A percentile compares a stretch with the other conserved stretches of the same genome.
These are phyloP conservation scores for Diaporthe amygdali DNA, from an alignment of 2,329 filamentous ascomycete species.

Conservation along the genomic window DNA sequence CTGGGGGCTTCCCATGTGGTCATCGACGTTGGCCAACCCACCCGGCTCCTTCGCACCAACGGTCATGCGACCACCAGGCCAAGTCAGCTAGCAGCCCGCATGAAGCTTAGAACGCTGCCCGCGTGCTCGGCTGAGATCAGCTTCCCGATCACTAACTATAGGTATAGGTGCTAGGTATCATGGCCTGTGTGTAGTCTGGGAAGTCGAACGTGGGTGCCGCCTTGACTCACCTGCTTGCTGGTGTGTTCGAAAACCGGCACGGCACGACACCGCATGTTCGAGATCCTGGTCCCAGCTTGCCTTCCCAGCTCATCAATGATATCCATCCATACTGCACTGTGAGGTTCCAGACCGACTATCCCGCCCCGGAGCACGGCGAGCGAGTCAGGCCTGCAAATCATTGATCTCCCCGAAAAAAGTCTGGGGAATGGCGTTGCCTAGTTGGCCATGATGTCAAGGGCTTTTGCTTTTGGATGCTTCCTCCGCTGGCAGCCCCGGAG, in stretches of 20 bases:
- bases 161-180: too few species aligned
- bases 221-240: background rate
- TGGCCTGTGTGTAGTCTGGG: background rate
- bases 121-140: background rate
- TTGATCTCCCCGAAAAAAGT: background rate
- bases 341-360: constrained; percentile 13
- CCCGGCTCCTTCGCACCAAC: background rate
- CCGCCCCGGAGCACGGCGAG: background rate
- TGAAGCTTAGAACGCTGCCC: constrained; percentile 9
- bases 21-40: background rate
- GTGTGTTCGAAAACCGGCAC: constrained; percentile 7
- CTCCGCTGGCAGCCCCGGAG: background rate
- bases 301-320: background rate
- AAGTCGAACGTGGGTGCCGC: background rate
- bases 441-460: constrained; percentile 3
- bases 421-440: background rate
- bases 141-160: too few species aligned
- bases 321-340: constrained; percentile 10
- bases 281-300: background rate
- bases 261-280: constrained; percentile 14
- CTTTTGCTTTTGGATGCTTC: background rate
- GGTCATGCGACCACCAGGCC: constrained; percentile 16
- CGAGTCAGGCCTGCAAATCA: constrained; percentile 8
- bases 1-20: background rate
- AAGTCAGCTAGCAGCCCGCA: constrained; percentile 2